Percentiles rank a stretch among this genome's conserved stretches.
These are phyloP conservation scores for Lotmaria passim DNA, from an alignment of 208 protist genomes.

Conservation along the genomic window DNA sequence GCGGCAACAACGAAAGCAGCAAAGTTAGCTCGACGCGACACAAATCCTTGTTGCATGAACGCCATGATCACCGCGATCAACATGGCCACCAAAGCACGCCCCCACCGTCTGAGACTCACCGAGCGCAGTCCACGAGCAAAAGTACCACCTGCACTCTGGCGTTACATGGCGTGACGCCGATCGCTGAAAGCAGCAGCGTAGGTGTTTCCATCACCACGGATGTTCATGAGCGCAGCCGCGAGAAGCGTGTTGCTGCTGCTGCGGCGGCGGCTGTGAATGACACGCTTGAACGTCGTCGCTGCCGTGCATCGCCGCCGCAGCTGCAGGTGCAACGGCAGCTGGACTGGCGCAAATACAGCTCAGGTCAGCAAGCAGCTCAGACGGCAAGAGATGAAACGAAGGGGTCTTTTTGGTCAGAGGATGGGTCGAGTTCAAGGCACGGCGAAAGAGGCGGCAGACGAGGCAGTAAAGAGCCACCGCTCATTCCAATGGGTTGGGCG, in stretches of 20 bases:
- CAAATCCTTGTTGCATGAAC: too few species aligned
- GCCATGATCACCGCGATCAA: neutral
- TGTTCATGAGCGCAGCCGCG: neutral
- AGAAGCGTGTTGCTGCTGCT: neutral
- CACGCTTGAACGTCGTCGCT: neutral
- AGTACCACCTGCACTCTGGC: constrained; percentile 1
- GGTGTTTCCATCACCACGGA: neutral
- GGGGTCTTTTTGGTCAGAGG: too few species aligned
- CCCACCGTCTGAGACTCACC: neutral
- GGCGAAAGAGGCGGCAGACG: neutral
- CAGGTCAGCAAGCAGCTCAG: too few species aligned
- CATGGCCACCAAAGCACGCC: neutral
- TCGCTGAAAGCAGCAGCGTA: neutral
- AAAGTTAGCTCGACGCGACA: too few species aligned
- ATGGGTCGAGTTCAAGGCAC: too few species aligned
- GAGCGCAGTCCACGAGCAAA: neutral
- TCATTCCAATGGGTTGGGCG: too few species aligned
- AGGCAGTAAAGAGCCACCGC: too few species aligned
- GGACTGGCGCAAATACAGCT: neutral
- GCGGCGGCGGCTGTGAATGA: neutral
- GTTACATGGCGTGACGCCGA: constrained; percentile 11
- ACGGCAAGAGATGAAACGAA: too few species aligned
- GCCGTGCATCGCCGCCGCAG: neutral
- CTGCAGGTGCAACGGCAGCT: neutral
- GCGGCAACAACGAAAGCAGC: too few species aligned